phyloP scores from a whole-genome alignment of 495 filamentous ascomycete species.

The Daldinia grandis region DNA sequence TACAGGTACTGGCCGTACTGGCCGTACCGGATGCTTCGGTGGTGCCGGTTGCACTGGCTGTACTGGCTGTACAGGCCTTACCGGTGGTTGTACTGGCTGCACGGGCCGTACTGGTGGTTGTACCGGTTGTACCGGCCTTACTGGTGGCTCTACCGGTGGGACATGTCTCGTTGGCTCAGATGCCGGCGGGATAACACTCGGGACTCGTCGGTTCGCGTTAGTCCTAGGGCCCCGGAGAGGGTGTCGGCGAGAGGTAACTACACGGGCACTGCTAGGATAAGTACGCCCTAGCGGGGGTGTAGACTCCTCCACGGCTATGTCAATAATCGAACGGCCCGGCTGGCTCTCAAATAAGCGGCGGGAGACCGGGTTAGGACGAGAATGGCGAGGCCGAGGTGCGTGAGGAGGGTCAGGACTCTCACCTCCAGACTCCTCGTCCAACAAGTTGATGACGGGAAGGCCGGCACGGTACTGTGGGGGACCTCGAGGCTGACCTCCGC shows the following conservation, averaged over 20 bases:
- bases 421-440: background rate
- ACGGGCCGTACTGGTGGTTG: no score
- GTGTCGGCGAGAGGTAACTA: background rate
- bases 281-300: background rate
- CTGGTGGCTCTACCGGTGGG: no score
- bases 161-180: no score
- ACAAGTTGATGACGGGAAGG: background rate
- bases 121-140: no score
- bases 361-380: background rate
- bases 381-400: background rate
- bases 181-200: no score
- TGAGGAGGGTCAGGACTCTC: background rate
- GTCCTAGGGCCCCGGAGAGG: background rate
- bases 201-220: background rate
- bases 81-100: background rate
- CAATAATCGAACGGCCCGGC: background rate
- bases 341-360: background rate
- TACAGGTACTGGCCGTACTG: no score
- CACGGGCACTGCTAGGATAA: background rate
- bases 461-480: background rate
- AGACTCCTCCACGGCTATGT: background rate
- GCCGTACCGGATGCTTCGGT: no score
- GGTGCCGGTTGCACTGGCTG: background rate
- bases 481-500: background rate
- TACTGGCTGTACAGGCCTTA: background rate